Base-by-base conservation (phyloP, 768 basidiomycete genomes). In the Cubamyces sp. region DNA sequence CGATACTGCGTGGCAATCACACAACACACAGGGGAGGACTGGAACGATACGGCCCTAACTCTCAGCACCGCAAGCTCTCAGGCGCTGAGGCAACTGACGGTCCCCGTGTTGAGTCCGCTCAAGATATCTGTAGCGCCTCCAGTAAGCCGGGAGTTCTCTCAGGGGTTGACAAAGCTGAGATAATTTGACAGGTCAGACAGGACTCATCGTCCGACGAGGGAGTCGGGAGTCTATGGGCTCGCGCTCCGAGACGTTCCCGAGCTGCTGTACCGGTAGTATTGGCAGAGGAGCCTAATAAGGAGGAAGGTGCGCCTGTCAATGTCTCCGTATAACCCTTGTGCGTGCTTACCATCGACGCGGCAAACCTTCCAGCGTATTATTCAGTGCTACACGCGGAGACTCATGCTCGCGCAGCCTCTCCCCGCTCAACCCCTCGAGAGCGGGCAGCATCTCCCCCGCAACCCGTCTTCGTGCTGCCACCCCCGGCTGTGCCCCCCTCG, bases 1-100 rank as follows among this genome's bases (percentile, higher is more conserved):
- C 80, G 84, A 61, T 87, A 87, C 66, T 81, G 82, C 23, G 84
- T 85, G 0, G 74, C 77, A 23, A 75, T 87, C 52, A 73, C 69
- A 0, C 86, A 88, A 64, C 71, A 71, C 64, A 85, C 86, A 0
- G 86, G 86, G 14, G 86, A 88, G 65, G 82, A 85, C 62, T 88
- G 86, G 87, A 76, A 66, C 21, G 74, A 79, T 61, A 76, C 82
- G 1, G 62, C 75, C 0, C 74, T 87, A 28, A 82, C 78, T 8
- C 75, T 88, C 25, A 85, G 82, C 70, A 86, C 85, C 2, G 79
- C 79, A 62, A 46, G 75, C 73, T 62, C 70, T 62, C 49, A 80
- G 79, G 30, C 81, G 75, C 30, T 59, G 18, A 41, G 28, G 21
- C 45, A 43, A 52, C 68, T 40, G 68, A 80, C n/a, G 43, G 54